These are phyloP conservation scores for Suillus discolor DNA, from an alignment of 768 basidiomycete genomes.

Conservation along the genomic window DNA sequence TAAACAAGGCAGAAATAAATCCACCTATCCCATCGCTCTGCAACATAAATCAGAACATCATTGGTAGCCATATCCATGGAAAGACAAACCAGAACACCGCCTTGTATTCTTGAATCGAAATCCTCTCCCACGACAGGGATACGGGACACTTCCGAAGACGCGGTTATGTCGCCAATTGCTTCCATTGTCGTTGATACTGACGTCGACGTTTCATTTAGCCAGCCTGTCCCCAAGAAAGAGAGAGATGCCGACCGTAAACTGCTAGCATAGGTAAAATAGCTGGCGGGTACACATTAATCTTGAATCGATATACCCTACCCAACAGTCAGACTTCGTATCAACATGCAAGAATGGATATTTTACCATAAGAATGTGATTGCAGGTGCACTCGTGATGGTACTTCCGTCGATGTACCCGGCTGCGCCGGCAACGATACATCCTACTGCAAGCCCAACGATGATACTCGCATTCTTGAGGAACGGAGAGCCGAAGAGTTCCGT, in stretches of 20 bases:
- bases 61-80: background rate
- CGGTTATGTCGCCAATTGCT: slow-evolving; percentile 84
- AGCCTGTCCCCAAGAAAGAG: slow-evolving; percentile 33
- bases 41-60: background rate
- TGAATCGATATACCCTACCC: slow-evolving; percentile 61
- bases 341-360: slow-evolving; percentile 5
- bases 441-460: slow-evolving; percentile 42
- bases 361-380: slow-evolving; percentile 83
- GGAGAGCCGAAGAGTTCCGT: slow-evolving; percentile 85
- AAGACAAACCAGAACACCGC: slow-evolving; percentile 65
- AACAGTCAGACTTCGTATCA: background rate
- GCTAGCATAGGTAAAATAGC: slow-evolving; percentile 64
- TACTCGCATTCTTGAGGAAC: slow-evolving; percentile 79
- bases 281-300: slow-evolving; percentile 74
- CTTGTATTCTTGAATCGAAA: slow-evolving; percentile 83
- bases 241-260: slow-evolving; percentile 49
- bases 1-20: slow-evolving; percentile 61
- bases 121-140: slow-evolving; percentile 71
- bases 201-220: slow-evolving; percentile 12
- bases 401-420: slow-evolving; percentile 62
- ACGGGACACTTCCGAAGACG: slow-evolving; percentile 79
- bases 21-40: slow-evolving; percentile 82
- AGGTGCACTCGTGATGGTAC: slow-evolving; percentile 66
- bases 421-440: slow-evolving; percentile 1
- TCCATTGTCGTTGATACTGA: slow-evolving; percentile 78